These are phyloP conservation scores for Lactifluus echinatus DNA, from an alignment of 768 basidiomycete genomes.

Conservation along the genomic window DNA sequence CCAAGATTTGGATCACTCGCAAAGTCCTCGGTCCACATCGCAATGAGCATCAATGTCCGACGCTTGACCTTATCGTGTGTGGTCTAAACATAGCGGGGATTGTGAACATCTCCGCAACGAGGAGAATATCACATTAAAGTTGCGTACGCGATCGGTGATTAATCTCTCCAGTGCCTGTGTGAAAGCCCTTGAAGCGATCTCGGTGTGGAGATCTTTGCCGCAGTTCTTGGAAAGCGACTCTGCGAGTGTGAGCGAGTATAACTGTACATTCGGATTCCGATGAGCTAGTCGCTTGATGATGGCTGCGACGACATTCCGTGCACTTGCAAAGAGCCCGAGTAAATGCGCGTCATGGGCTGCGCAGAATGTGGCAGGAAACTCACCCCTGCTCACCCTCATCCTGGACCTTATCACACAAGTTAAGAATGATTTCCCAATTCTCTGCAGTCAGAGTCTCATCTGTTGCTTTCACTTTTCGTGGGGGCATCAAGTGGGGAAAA, in stretches of 20 bases:
- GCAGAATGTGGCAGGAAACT: constrained; percentile 22
- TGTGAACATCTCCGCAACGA: neutral
- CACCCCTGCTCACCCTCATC: constrained; percentile 86
- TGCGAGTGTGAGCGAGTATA: constrained; percentile 80
- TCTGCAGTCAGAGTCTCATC: constrained; percentile 92
- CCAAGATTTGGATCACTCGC: constrained; percentile 72
- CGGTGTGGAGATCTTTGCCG: constrained; percentile 67
- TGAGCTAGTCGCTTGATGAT: constrained; percentile 87
- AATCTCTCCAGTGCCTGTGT: constrained; percentile 83
- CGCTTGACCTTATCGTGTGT: constrained; percentile 88
- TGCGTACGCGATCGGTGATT: constrained; percentile 71
- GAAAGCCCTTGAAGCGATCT: constrained; percentile 85
- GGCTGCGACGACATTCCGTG: constrained; percentile 76
- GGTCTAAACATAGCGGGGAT: constrained; percentile 41
- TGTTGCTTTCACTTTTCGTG: constrained; percentile 75
- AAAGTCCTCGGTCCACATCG: constrained; percentile 80
- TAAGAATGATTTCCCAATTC: constrained; percentile 93
- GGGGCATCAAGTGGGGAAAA: neutral
- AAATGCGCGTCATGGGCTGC: constrained; percentile 2
- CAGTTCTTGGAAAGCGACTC: constrained; percentile 93
- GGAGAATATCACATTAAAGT: constrained; percentile 14
- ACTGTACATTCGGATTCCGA: constrained; percentile 93
- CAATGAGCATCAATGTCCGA: constrained; percentile 61
- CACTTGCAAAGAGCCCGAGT: constrained; percentile 41
- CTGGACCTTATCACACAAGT: constrained; percentile 91